Conservation (phyloP, 148 eudicot genomes). For the Tetragonia tetragonoides region DNA sequence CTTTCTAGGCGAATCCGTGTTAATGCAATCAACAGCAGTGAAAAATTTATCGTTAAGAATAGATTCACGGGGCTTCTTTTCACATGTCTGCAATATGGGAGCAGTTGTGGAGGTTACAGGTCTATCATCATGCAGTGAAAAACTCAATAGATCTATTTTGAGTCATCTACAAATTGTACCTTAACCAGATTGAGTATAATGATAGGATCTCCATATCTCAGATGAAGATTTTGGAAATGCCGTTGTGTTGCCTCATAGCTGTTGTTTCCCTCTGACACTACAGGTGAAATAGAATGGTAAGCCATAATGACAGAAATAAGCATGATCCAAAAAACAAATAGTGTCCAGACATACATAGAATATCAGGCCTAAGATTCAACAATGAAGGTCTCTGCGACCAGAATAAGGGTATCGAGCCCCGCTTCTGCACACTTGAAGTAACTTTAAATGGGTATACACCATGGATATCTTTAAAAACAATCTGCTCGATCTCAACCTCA, state of each 20-base stretch:
- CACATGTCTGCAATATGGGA: conserved; percentile 49
- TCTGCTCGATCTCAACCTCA: conserved; percentile 96
- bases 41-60: conserved; percentile 63
- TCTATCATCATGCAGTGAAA: background rate
- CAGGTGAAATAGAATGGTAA: conserved; percentile 29
- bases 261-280: conserved; percentile 60
- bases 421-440: conserved; percentile 77
- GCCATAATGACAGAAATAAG: conserved; percentile 12
- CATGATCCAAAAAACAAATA: conserved; percentile 3
- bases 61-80: conserved; percentile 73
- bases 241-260: conserved; percentile 62
- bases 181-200: conserved; percentile 77
- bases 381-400: conserved; percentile 87
- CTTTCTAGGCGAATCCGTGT: conserved; percentile 51
- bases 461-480: conserved; percentile 58
- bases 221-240: conserved; percentile 66
- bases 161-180: conserved; percentile 37
- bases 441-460: conserved; percentile 39
- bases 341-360: conserved; percentile 50
- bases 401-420: conserved; percentile 88
- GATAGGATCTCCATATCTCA: conserved; percentile 81
- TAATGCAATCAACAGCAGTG: conserved; percentile 57
- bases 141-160: background rate
- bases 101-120: background rate
- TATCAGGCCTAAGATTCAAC: conserved; percentile 66